Conservation (phyloP, 2,329 filamentous ascomycete species). For the Colletotrichum nymphaeae region DNA sequence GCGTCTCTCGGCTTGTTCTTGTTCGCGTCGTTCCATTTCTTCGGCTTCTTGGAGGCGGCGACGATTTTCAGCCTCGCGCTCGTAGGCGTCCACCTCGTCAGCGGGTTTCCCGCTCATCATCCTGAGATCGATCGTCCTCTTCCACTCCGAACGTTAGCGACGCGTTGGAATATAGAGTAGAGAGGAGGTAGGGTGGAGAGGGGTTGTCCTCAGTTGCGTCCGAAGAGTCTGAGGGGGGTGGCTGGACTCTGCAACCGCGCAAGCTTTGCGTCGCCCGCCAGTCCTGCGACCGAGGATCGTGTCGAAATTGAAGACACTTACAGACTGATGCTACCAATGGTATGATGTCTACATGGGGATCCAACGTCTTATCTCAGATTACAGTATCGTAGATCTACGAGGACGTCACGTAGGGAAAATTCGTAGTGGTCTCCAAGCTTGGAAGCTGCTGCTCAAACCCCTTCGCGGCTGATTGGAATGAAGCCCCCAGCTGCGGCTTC, state of each 20-base stretch:
- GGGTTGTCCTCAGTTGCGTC: constrained; percentile 2
- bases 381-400: constrained; percentile 4
- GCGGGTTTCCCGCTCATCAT: constrained; percentile 37
- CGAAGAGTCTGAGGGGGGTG: constrained; percentile 21
- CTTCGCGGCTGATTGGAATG: constrained; percentile 28
- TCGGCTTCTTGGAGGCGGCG: constrained; percentile 46
- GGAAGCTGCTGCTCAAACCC: constrained; percentile 25
- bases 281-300: background rate
- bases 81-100: constrained; percentile 38
- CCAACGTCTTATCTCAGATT: background rate
- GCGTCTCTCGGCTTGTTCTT: constrained; percentile 73
- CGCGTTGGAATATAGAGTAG: background rate
- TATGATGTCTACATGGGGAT: constrained; percentile 30
- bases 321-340: constrained; percentile 23
- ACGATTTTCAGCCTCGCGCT: constrained; percentile 46
- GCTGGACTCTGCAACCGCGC: constrained; percentile 23
- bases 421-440: constrained; percentile 27
- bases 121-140: constrained; percentile 33
- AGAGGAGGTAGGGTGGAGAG: background rate
- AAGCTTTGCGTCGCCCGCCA: constrained; percentile 26
- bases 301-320: constrained; percentile 16
- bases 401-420: constrained; percentile 22
- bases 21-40: constrained; percentile 67
- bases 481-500: constrained; percentile 12
- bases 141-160: constrained; percentile 1